These are phyloP conservation scores for Microbotryum lychnidis-dioicae DNA, from an alignment of 1,284 basidiomycete species.

Conservation along the genomic window DNA sequence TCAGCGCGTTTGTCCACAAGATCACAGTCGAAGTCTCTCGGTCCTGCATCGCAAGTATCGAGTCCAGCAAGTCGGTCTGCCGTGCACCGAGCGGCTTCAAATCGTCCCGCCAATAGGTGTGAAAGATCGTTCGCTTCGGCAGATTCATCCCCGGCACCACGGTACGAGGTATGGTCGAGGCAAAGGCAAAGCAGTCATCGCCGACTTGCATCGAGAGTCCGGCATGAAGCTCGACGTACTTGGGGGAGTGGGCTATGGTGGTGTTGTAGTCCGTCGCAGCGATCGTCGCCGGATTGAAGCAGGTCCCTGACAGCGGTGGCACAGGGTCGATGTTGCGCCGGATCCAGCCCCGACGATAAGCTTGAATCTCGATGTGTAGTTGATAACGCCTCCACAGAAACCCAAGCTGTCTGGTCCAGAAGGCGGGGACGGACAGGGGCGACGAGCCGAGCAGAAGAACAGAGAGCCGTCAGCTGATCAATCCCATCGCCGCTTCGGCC, in stretches of 20 bases:
- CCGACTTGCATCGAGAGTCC: conserved; percentile 66
- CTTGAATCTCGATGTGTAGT: conserved; percentile 67
- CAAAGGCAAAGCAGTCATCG: conserved; percentile 79
- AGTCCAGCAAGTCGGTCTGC: conserved; percentile 78
- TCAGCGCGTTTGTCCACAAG: conserved; percentile 65
- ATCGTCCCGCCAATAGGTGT: conserved; percentile 85
- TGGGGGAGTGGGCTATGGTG: conserved; percentile 53
- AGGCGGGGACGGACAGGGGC: not conserved
- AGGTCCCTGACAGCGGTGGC: conserved; percentile 54
- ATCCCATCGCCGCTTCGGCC: too few relatives aligned
- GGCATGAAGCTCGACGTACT: conserved; percentile 61
- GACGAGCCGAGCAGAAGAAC: not conserved
- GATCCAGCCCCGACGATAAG: conserved; percentile 69
- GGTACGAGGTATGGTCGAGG: conserved; percentile 53
- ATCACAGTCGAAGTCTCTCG: conserved; percentile 56
- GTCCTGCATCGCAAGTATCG: conserved; percentile 83
- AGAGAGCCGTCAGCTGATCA: not conserved
- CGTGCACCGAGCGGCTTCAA: conserved; percentile 64
- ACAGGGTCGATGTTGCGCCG: conserved; percentile 57
- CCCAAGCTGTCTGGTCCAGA: conserved; percentile 37
- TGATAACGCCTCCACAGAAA: conserved; percentile 56
- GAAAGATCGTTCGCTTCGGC: conserved; percentile 54
- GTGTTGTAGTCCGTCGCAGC: conserved; percentile 59
- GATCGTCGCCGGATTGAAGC: conserved; percentile 56
- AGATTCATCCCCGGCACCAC: conserved; percentile 38